A percentile compares a stretch with the other conserved stretches of the same genome.
Evolutionary conservation across 2,329 filamentous ascomycete genomes (phyloP).

Genomic region (Aspergillus pseudotamarii): DNA sequence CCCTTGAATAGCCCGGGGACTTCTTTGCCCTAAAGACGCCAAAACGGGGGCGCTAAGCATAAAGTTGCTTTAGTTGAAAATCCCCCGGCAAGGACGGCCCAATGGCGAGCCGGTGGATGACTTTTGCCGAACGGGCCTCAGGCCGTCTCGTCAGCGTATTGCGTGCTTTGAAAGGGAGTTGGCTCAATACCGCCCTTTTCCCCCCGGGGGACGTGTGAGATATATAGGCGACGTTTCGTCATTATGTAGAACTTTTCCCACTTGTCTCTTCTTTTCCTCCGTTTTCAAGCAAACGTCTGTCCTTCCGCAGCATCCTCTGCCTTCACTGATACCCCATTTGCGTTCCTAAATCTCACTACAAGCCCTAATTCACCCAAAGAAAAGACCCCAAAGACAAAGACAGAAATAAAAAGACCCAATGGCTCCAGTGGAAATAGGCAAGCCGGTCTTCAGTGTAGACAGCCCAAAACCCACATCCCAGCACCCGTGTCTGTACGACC

Average conservation of each 20-base stretch:
- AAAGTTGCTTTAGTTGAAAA: conserved; percentile 8
- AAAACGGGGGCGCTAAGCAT: neutral
- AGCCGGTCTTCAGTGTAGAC: conserved; percentile 3
- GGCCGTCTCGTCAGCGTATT: conserved; percentile 18
- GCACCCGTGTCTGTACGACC: conserved; percentile 27
- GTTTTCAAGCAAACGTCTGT: neutral
- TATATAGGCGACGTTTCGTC: neutral
- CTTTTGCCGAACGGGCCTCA: neutral
- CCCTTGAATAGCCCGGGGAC: neutral
- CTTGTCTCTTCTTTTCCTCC: neutral
- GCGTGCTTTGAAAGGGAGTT: conserved; percentile 23
- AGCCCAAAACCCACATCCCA: neutral
- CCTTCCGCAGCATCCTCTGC: neutral
- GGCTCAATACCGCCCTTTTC: conserved; percentile 9
- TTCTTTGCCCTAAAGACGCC: conserved; percentile 1
- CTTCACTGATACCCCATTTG: neutral
- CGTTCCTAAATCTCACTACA: neutral
- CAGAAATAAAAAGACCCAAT: conserved; percentile 3
- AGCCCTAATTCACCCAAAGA: neutral
- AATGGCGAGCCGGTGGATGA: neutral
- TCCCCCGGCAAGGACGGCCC: neutral
- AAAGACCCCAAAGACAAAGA: neutral
- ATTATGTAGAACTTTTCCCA: conserved; percentile 2
- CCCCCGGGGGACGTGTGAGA: neutral
- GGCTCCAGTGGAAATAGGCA: conserved; percentile 12